Percentiles rank a stretch among this genome's conserved stretches.
Conservation (phyloP, 345 rosid genomes). For the Lumnitzera littorea region DNA sequence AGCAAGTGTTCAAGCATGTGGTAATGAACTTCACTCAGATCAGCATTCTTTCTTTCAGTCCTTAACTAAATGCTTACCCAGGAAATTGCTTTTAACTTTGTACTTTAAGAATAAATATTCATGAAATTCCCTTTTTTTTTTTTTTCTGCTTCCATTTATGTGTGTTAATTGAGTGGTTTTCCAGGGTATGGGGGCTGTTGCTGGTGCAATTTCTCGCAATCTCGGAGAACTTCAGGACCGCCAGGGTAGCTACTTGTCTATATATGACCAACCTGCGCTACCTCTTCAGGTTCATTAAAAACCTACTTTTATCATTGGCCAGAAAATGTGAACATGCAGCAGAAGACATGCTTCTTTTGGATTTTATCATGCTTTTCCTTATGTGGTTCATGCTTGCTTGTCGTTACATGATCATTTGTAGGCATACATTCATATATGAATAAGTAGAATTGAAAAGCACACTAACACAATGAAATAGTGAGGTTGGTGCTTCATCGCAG, state of each 20-base stretch:
- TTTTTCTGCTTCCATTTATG: too few relatives aligned
- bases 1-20: conserved; percentile 99
- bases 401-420: not conserved
- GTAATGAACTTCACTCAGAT: conserved; percentile 31
- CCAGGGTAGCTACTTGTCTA: conserved; percentile 89
- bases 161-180: not conserved
- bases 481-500: too few relatives aligned
- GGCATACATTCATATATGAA: too few relatives aligned
- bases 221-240: conserved; percentile 96
- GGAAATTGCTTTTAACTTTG: not conserved
- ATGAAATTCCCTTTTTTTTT: too few relatives aligned
- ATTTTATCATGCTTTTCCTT: conserved; percentile 7
- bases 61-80: conserved; percentile 8
- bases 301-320: not conserved
- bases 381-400: conserved; percentile 1
- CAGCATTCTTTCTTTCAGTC: conserved; percentile 5
- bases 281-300: conserved; percentile 54
- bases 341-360: not conserved
- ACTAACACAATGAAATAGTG: too few relatives aligned
- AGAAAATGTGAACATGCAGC: too few relatives aligned
- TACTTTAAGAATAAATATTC: too few relatives aligned
- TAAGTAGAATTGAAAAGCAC: too few relatives aligned
- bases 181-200: conserved; percentile 97
- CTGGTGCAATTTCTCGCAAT: conserved; percentile 96
- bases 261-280: conserved; percentile 85